Conservation (phyloP, 2,329 filamentous ascomycete genomes). For the Colletotrichum simmondsii region DNA sequence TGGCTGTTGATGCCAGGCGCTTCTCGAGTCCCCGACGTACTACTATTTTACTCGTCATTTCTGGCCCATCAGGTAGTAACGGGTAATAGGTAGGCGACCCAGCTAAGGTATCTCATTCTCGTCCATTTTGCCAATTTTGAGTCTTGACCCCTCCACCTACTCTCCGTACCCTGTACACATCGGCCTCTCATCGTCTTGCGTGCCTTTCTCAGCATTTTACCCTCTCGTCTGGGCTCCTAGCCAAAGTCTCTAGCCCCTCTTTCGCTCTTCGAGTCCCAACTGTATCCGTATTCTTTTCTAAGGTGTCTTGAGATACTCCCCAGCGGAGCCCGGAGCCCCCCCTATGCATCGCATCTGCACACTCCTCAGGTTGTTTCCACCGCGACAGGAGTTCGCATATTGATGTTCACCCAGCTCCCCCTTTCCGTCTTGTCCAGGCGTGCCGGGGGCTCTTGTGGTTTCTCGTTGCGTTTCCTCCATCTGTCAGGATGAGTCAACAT, state of each 20-base stretch:
- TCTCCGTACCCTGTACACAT: conserved; percentile 20
- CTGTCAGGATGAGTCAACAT: conserved; percentile 34
- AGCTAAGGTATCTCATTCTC: background rate
- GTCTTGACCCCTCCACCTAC: background rate
- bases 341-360: conserved; percentile 21
- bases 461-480: background rate
- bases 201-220: conserved; percentile 10
- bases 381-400: conserved; percentile 25
- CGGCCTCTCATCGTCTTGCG: conserved; percentile 10
- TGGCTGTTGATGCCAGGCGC: conserved; percentile 25
- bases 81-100: background rate
- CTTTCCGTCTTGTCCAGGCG: background rate
- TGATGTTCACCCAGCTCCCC: background rate
- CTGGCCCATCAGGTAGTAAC: background rate
- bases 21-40: background rate
- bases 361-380: conserved; percentile 14
- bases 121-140: background rate
- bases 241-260: background rate
- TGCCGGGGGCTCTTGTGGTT: background rate
- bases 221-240: background rate
- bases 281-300: conserved; percentile 5
- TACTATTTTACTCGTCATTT: background rate
- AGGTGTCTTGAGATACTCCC: conserved; percentile 15
- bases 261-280: background rate
- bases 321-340: background rate